Conservation (phyloP, 2,329 filamentous ascomycete genomes). For the Penicillium sp. region DNA sequence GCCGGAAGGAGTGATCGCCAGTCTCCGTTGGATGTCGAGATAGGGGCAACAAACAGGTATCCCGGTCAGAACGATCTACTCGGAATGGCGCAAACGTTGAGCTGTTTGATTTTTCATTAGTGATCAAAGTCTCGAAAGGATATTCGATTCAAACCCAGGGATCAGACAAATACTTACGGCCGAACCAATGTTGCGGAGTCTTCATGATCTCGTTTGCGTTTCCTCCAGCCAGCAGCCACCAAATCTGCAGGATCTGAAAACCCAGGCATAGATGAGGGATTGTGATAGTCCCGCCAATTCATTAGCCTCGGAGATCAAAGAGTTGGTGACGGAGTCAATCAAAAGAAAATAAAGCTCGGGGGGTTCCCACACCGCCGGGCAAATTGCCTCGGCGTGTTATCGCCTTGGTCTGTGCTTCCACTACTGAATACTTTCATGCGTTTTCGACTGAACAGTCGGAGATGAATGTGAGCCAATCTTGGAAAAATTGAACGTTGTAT, state of each 20-base stretch:
- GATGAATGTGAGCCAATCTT: too few species aligned
- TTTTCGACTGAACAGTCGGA: too few species aligned
- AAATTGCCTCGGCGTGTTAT: background rate
- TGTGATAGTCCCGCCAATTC: slow-evolving; percentile 7
- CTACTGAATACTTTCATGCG: too few species aligned
- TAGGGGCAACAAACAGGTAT: slow-evolving; percentile 11
- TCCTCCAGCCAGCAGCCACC: slow-evolving; percentile 20
- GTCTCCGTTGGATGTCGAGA: slow-evolving; percentile 13
- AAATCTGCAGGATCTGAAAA: slow-evolving; percentile 17
- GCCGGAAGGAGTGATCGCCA: slow-evolving; percentile 18
- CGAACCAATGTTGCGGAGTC: slow-evolving; percentile 12
- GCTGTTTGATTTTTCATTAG: background rate
- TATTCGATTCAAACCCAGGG: background rate
- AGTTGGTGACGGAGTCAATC: background rate
- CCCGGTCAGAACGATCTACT: slow-evolving; percentile 15
- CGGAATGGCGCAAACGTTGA: slow-evolving; percentile 16
- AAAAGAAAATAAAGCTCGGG: slow-evolving; percentile 1
- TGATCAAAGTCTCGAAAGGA: background rate
- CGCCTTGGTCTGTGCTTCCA: background rate
- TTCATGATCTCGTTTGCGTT: slow-evolving; percentile 27
- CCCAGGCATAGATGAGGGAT: slow-evolving; percentile 15
- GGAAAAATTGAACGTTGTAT: too few species aligned
- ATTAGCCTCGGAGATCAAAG: background rate
- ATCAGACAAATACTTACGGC: slow-evolving; percentile 17
- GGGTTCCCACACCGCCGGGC: background rate